Percentiles rank a stretch among this genome's conserved stretches.
Evolutionary conservation across 768 basidiomycete genomes (phyloP).

Genomic region (Boletellus ananas): DNA sequence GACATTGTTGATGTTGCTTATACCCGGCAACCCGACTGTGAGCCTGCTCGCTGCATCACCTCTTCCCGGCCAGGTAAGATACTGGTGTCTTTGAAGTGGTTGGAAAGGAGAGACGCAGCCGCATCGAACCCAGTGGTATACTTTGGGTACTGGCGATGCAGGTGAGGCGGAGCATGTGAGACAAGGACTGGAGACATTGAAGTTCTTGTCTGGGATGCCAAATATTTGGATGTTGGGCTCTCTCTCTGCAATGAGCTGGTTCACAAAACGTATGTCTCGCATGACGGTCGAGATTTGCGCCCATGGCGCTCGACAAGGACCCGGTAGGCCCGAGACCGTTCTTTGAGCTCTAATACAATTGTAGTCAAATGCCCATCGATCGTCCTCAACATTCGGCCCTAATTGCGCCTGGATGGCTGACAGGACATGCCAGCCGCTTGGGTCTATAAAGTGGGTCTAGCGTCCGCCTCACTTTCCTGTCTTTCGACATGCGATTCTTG

Average conservation of each 20-base stretch:
- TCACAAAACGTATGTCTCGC: slow-evolving; percentile 24
- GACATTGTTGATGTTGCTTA: slow-evolving; percentile 28
- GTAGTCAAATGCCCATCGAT: not conserved
- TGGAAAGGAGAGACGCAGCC: slow-evolving; percentile 25
- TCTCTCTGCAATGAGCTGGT: slow-evolving; percentile 27
- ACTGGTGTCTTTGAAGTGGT: slow-evolving; percentile 20
- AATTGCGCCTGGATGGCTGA: slow-evolving; percentile 11
- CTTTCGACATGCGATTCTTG: slow-evolving; percentile 43
- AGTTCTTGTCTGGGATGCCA: slow-evolving; percentile 21
- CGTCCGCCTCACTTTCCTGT: not conserved
- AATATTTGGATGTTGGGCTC: not conserved
- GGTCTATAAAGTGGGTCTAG: slow-evolving; percentile 11
- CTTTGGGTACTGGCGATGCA: slow-evolving; percentile 17
- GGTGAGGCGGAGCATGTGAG: not conserved
- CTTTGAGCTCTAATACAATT: too few relatives aligned
- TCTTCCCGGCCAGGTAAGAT: slow-evolving; percentile 20
- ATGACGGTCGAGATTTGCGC: slow-evolving; percentile 3
- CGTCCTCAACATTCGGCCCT: not conserved
- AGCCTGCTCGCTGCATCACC: slow-evolving; percentile 23
- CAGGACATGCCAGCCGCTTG: slow-evolving; percentile 17
- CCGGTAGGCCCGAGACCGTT: too few relatives aligned
- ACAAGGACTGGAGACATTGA: slow-evolving; percentile 6
- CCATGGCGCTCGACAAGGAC: not conserved
- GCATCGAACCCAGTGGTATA: slow-evolving; percentile 24
- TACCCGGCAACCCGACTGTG: slow-evolving; percentile 24